phyloP scores from a whole-genome alignment of 176 grass and related monocot species.

The Lolium multiflorum region DNA sequence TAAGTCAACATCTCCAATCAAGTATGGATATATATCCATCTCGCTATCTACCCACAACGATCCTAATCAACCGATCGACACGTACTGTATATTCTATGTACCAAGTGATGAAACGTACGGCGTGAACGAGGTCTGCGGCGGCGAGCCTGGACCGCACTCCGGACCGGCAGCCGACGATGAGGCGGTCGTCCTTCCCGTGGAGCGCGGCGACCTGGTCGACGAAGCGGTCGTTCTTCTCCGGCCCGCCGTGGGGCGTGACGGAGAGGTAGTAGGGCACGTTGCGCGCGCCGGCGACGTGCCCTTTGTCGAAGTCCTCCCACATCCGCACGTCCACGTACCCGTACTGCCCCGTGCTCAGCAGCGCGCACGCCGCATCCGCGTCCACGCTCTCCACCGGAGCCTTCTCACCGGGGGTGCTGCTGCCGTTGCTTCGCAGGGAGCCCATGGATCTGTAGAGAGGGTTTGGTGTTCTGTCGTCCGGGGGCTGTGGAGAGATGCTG shows the following conservation, averaged over 20 bases:
- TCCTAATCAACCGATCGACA: too few relatives aligned
- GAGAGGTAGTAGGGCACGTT: constrained; percentile 57
- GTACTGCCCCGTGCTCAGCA: constrained; percentile 40
- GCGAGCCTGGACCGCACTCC: constrained; percentile 49
- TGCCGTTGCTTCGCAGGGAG: neutral
- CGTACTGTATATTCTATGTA: neutral
- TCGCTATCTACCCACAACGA: too few relatives aligned
- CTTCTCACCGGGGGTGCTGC: too few relatives aligned
- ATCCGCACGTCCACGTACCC: constrained; percentile 48
- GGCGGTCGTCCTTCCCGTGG: neutral
- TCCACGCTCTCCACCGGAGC: neutral
- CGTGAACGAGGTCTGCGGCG: constrained; percentile 35
- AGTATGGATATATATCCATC: too few relatives aligned
- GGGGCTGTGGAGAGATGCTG: neutral
- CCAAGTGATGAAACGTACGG: neutral
- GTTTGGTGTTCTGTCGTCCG: neutral
- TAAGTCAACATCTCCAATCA: too few relatives aligned
- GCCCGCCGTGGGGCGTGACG: constrained; percentile 33
- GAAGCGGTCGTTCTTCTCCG: constrained; percentile 47
- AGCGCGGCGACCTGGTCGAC: constrained; percentile 42
- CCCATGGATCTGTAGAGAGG: neutral
- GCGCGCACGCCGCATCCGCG: constrained; percentile 33
- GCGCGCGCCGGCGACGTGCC: constrained; percentile 39
- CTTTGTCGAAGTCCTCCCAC: constrained; percentile 54
- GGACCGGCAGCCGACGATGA: constrained; percentile 49